A percentile compares a stretch with the other conserved stretches of the same genome.
Evolutionary conservation across 768 basidiomycete genomes (phyloP).

Genomic region (Sistotremastrum suecicum): DNA sequence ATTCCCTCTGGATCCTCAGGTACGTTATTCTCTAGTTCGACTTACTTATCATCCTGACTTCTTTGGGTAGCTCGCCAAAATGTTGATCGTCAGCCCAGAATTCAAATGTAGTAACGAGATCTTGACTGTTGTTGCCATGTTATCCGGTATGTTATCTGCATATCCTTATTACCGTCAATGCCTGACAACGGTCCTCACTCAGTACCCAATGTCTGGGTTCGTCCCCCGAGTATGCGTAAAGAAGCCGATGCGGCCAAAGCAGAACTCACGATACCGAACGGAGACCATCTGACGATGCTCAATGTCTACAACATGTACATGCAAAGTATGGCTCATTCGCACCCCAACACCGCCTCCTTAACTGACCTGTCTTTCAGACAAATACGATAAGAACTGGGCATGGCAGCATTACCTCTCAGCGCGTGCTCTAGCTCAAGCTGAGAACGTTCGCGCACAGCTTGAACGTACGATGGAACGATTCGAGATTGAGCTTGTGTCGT

Average conservation of each 20-base stretch:
- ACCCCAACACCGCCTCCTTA: neutral
- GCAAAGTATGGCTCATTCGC: conserved; percentile 38
- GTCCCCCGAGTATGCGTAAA: conserved; percentile 75
- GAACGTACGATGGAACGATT: conserved; percentile 84
- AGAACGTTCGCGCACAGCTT: conserved; percentile 85
- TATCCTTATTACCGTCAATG: neutral
- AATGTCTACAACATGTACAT: conserved; percentile 94
- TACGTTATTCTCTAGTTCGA: conserved; percentile 16
- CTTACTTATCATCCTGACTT: neutral
- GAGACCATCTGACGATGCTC: conserved; percentile 90
- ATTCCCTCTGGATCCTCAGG: conserved; percentile 97
- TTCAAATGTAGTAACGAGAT: conserved; percentile 96
- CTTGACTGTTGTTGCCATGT: conserved; percentile 89
- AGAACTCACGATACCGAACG: conserved; percentile 75
- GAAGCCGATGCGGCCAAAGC: conserved; percentile 92
- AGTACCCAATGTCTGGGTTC: conserved; percentile 92
- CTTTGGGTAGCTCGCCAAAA: conserved; percentile 59
- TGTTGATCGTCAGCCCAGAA: conserved; percentile 88
- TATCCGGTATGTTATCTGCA: conserved; percentile 52
- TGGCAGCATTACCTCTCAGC: conserved; percentile 81
- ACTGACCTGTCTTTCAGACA: conserved; percentile 32
- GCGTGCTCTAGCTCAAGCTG: conserved; percentile 77
- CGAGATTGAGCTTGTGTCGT: conserved; percentile 63
- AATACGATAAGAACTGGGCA: conserved; percentile 73
- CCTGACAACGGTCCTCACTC: neutral